Conservation (phyloP, 768 basidiomycete genomes). For the Suillus tomentosus region DNA sequence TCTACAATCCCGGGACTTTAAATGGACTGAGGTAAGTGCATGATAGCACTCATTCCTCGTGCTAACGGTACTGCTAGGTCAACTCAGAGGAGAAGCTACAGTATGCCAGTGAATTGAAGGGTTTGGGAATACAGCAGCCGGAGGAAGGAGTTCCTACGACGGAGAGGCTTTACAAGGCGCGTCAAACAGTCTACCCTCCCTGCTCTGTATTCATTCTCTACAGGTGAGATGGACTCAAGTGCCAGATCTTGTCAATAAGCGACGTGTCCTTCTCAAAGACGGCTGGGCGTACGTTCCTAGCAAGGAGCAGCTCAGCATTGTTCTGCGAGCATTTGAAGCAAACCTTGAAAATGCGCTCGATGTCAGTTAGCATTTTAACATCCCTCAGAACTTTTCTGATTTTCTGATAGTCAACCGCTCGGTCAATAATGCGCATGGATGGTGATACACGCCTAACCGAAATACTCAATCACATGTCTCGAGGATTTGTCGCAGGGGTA, state of each 20-base stretch:
- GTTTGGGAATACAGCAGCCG: constrained; percentile 22
- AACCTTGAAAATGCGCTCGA: constrained; percentile 75
- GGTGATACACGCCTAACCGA: constrained; percentile 92
- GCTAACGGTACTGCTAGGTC: constrained; percentile 46
- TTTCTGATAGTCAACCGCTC: constrained; percentile 69
- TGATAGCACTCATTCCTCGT: neutral
- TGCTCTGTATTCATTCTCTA: neutral
- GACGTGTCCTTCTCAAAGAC: constrained; percentile 72
- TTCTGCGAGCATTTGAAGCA: constrained; percentile 83
- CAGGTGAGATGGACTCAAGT: constrained; percentile 98
- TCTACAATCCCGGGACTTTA: constrained; percentile 62
- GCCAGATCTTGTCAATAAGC: constrained; percentile 84
- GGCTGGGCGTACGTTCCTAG: constrained; percentile 91
- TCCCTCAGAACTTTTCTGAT: constrained; percentile 15
- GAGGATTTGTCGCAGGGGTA: constrained; percentile 91
- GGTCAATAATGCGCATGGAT: constrained; percentile 85
- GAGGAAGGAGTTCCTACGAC: neutral
- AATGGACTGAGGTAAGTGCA: constrained; percentile 58
- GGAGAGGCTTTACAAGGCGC: constrained; percentile 71
- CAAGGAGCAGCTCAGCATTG: constrained; percentile 77
- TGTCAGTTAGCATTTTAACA: constrained; percentile 40
- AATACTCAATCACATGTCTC: constrained; percentile 87
- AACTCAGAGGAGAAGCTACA: constrained; percentile 53
- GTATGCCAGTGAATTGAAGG: constrained; percentile 49
- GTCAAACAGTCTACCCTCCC: neutral